These are phyloP conservation scores for Pichia sp. DNA, from an alignment of 1,139 yeast species.

Conservation along the genomic window DNA sequence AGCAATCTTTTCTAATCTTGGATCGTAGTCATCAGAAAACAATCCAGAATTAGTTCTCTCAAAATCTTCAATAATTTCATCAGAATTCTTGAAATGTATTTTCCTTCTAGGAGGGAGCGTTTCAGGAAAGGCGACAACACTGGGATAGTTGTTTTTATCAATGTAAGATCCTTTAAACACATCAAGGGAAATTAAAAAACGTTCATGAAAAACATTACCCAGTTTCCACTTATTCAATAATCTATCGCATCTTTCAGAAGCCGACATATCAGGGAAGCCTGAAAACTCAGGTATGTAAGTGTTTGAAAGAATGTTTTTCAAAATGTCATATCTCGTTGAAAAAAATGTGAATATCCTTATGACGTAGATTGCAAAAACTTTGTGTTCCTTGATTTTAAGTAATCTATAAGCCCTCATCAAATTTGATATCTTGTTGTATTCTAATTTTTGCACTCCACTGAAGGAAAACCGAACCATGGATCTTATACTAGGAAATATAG, in stretches of 20 bases:
- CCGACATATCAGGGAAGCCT: neutral
- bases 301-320: neutral
- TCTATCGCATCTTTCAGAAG: slow-evolving; percentile 3
- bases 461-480: slow-evolving; percentile 9
- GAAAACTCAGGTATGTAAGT: slow-evolving; percentile 5
- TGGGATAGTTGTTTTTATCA: slow-evolving; percentile 5
- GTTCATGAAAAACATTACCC: slow-evolving; percentile 4
- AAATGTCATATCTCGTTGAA: slow-evolving; percentile 2
- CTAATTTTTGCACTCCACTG: slow-evolving; percentile 9
- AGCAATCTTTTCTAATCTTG: neutral
- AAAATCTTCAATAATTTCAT: slow-evolving; percentile 5
- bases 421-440: neutral
- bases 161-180: slow-evolving; percentile 2
- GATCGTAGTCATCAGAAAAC: slow-evolving; percentile 7
- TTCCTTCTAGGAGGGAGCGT: neutral
- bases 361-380: slow-evolving; percentile 8
- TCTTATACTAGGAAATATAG: slow-evolving; percentile 6
- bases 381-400: slow-evolving; percentile 1
- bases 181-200: neutral
- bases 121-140: no score
- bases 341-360: slow-evolving; percentile 8
- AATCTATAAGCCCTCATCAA: slow-evolving; percentile 2
- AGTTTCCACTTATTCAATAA: slow-evolving; percentile 4
- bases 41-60: slow-evolving; percentile 6
- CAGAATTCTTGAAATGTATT: neutral